Conservation (phyloP, 73 alveolate species). For the Paramecium octaurelia region DNA sequence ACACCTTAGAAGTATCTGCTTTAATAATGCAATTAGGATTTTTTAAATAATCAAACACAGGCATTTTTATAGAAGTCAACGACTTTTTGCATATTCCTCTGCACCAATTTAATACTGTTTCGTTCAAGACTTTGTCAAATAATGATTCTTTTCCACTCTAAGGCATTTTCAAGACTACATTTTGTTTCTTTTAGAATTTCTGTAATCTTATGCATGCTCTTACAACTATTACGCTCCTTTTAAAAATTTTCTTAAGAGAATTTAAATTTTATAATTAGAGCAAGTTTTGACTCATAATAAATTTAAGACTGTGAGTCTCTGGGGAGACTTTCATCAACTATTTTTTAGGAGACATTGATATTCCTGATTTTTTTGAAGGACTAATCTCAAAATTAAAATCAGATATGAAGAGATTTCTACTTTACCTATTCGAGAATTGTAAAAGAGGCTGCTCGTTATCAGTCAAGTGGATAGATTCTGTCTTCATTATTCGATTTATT, state of each 20-base stretch:
- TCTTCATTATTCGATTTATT: background rate
- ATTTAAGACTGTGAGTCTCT: background rate
- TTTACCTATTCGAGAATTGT: background rate
- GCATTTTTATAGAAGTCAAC: background rate
- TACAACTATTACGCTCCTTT: background rate
- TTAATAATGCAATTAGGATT: background rate
- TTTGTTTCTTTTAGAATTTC: background rate
- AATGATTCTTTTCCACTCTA: background rate
- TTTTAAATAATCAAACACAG: background rate
- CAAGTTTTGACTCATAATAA: background rate
- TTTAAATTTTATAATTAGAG: background rate
- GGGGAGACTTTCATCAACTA: background rate
- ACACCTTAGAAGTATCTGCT: background rate
- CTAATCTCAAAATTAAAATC: background rate
- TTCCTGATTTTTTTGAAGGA: background rate
- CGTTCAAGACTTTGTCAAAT: background rate
- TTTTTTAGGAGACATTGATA: background rate
- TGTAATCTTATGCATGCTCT: background rate
- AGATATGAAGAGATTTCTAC: background rate
- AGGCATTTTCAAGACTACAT: background rate
- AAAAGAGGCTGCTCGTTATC: background rate
- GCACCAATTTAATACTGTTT: background rate
- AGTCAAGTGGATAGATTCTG: background rate
- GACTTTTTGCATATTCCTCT: background rate
- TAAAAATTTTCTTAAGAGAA: background rate